Evolutionary conservation across 163 green algal species (phyloP).

Genomic region (Volvox carteri): DNA sequence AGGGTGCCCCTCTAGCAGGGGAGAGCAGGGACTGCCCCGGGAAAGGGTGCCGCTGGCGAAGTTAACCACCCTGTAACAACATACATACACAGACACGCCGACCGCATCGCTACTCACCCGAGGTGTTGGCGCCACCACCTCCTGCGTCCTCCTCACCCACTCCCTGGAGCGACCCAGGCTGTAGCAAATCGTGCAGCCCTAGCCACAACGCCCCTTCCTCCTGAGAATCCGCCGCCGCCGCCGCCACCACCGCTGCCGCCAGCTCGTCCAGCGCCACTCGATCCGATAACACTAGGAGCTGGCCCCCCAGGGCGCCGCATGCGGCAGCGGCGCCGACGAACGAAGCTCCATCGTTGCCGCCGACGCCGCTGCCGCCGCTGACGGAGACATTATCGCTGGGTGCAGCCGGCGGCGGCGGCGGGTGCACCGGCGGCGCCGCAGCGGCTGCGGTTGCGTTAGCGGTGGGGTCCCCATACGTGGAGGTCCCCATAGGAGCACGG

Average conservation of each 20-base stretch:
- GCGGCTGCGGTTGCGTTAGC: too few species aligned
- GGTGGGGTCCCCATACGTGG: too few species aligned
- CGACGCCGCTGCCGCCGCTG: too few species aligned
- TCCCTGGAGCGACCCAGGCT: background rate
- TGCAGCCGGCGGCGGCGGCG: background rate
- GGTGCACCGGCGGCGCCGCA: background rate
- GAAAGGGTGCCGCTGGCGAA: too few species aligned
- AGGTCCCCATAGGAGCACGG: background rate
- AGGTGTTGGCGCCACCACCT: background rate
- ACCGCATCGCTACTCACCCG: too few species aligned
- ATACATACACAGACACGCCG: too few species aligned
- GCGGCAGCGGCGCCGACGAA: background rate
- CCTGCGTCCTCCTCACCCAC: slow-evolving; percentile 36
- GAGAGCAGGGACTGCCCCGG: too few species aligned
- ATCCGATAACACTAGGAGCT: background rate
- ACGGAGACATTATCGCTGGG: too few species aligned
- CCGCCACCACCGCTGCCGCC: background rate
- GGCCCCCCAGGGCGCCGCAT: slow-evolving; percentile 11
- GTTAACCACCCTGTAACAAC: too few species aligned
- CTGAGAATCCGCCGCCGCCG: background rate
- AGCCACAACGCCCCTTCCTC: slow-evolving; percentile 25
- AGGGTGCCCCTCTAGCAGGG: too few species aligned
- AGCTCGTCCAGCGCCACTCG: background rate
- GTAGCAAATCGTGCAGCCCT: slow-evolving; percentile 23
- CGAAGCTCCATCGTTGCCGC: background rate